These are phyloP conservation scores for Sordariomycetes sp. DNA, from an alignment of 2,329 filamentous ascomycete species.

Conservation along the genomic window DNA sequence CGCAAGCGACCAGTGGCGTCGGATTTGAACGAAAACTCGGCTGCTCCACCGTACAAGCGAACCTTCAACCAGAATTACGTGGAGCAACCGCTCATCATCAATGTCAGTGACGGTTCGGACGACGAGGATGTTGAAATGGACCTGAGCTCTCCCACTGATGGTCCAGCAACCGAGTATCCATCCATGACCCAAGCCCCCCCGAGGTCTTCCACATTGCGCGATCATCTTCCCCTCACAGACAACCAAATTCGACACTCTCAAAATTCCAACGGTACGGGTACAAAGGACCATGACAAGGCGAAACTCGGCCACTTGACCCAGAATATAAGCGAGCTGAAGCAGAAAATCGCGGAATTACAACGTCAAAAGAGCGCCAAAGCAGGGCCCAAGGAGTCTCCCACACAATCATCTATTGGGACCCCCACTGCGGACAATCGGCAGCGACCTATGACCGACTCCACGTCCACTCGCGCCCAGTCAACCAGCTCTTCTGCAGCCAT, in stretches of 20 bases:
- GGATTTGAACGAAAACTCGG: conserved; percentile 51
- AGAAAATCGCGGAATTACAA: conserved; percentile 47
- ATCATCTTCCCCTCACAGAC: conserved; percentile 32
- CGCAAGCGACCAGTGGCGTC: conserved; percentile 47
- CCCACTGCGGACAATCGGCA: neutral
- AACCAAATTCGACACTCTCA: conserved; percentile 22
- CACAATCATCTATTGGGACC: neutral
- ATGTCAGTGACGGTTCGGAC: conserved; percentile 64
- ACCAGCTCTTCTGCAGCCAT: neutral
- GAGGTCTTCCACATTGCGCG: conserved; percentile 26
- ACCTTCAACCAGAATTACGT: conserved; percentile 49
- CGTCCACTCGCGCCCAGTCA: neutral
- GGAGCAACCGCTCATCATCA: conserved; percentile 62
- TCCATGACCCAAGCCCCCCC: conserved; percentile 14
- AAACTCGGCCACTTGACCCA: conserved; percentile 41
- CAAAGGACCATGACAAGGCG: conserved; percentile 19
- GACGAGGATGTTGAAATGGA: conserved; percentile 60
- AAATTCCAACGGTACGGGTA: conserved; percentile 6
- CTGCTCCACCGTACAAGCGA: conserved; percentile 37
- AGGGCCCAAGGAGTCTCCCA: neutral
- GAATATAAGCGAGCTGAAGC: conserved; percentile 50
- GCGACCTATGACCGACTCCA: conserved; percentile 7
- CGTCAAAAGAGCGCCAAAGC: conserved; percentile 32
- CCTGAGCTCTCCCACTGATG: conserved; percentile 34
- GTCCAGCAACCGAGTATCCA: neutral